Percentiles rank a stretch among this genome's conserved stretches.
Evolutionary conservation across 129 eudicot genomes (phyloP).

Genomic region (Tagetes patula): DNA sequence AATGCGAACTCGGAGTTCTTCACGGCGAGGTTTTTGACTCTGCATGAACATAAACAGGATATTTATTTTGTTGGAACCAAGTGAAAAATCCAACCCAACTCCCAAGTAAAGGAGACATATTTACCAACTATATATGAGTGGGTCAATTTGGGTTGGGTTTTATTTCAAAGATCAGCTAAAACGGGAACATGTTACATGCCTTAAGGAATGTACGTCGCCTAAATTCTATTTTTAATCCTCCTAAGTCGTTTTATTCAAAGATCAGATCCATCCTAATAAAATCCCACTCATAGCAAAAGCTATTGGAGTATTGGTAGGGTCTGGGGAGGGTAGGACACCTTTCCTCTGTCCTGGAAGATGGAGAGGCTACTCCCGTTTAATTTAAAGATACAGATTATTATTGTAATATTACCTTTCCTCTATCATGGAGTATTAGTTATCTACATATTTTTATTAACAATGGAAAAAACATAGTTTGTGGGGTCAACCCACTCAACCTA

Average conservation of each 20-base stretch:
- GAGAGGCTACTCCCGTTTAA: neutral
- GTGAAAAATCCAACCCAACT: neutral
- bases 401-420: neutral
- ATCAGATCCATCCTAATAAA: neutral
- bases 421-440: neutral
- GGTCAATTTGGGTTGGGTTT: neutral
- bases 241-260: neutral
- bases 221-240: neutral
- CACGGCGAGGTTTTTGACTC: constrained; percentile 98
- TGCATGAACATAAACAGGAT: constrained; percentile 32
- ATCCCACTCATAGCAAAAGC: too few species aligned
- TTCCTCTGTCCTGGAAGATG: too few species aligned
- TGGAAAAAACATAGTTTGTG: neutral
- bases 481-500: neutral
- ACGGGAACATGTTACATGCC: neutral
- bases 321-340: too few species aligned
- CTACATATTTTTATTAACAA: neutral
- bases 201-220: neutral
- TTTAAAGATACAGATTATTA: neutral
- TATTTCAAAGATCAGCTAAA: neutral
- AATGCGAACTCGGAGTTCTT: constrained; percentile 91
- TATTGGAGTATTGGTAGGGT: too few species aligned
- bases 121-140: neutral
- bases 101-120: neutral
- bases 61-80: constrained; percentile 9